Evolutionary conservation across 768 basidiomycete species (phyloP).

Genomic region (Russula olivacea): DNA sequence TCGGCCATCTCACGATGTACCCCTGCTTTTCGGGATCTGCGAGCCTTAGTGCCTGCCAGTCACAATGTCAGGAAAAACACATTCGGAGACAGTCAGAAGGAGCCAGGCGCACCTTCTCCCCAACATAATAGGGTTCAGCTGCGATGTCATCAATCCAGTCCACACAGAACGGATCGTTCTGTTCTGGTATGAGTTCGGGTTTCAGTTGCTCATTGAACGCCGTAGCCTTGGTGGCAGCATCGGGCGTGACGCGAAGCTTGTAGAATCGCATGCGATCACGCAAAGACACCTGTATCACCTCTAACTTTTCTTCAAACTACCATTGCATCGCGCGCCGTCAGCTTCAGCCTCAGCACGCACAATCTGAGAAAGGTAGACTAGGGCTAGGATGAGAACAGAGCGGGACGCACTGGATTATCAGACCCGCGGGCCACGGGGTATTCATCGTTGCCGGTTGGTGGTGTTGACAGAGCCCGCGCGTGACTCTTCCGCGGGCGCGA

Average conservation of each 20-base stretch:
- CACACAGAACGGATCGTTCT: slow-evolving; percentile 74
- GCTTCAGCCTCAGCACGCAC: not conserved
- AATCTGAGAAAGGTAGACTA: not conserved
- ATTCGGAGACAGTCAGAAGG: not conserved
- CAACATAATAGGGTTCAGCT: slow-evolving; percentile 53
- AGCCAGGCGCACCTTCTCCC: slow-evolving; percentile 51
- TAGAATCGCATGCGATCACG: slow-evolving; percentile 84
- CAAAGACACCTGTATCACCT: slow-evolving; percentile 62
- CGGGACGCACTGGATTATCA: slow-evolving; percentile 56
- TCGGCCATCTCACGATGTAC: slow-evolving; percentile 78
- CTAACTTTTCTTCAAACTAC: slow-evolving; percentile 73
- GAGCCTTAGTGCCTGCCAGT: slow-evolving; percentile 56
- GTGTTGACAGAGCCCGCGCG: slow-evolving; percentile 26
- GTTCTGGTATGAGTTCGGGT: slow-evolving; percentile 79
- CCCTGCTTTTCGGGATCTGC: slow-evolving; percentile 61
- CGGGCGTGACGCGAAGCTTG: slow-evolving; percentile 69
- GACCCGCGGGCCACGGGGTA: slow-evolving; percentile 42
- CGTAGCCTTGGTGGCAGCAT: slow-evolving; percentile 62
- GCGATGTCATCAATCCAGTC: slow-evolving; percentile 70
- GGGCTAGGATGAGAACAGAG: not conserved
- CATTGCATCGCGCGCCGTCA: not conserved
- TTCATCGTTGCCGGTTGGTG: slow-evolving; percentile 41
- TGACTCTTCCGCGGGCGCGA: slow-evolving; percentile 46
- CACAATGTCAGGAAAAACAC: not conserved
- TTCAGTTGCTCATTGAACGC: slow-evolving; percentile 79